Conservation (phyloP, 208 protist genomes). For the Acanthamoeba royreba region DNA sequence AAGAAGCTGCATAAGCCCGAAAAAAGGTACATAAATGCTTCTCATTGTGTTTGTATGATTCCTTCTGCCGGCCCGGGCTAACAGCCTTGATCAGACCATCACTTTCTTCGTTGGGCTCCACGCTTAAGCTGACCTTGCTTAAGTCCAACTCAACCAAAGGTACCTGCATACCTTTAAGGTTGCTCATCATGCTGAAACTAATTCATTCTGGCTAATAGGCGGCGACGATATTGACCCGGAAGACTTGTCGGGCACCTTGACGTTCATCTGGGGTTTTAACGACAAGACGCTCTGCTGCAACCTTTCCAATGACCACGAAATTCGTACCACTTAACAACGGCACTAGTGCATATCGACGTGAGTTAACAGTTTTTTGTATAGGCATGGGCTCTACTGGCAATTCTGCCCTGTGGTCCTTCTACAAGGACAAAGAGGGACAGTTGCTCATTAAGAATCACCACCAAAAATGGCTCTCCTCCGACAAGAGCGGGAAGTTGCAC, state of each 20-base stretch:
- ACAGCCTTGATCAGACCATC: no score
- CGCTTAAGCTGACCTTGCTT: background rate
- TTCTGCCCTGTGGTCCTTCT: background rate
- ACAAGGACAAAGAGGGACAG: background rate
- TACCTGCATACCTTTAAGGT: no score
- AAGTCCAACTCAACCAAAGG: background rate
- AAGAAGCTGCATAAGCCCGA: background rate
- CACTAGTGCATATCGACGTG: no score
- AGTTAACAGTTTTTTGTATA: background rate
- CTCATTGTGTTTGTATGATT: no score
- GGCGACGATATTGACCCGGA: background rate
- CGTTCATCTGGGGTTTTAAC: background rate
- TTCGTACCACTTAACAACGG: background rate
- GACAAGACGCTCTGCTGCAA: background rate
- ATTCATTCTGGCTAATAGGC: no score
- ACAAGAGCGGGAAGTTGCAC: background rate
- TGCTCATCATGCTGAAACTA: no score
- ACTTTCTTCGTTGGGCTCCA: background rate
- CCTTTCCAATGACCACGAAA: background rate
- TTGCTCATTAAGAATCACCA: background rate
- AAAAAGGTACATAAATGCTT: background rate
- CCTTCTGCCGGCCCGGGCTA: background rate
- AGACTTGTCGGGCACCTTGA: background rate
- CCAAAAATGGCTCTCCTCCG: background rate
- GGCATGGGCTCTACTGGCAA: background rate